Evolutionary conservation across 176 grass and related monocot species (phyloP), one percentile per base, ranked within the genome.

Genomic region (Cocos nucifera): DNA sequence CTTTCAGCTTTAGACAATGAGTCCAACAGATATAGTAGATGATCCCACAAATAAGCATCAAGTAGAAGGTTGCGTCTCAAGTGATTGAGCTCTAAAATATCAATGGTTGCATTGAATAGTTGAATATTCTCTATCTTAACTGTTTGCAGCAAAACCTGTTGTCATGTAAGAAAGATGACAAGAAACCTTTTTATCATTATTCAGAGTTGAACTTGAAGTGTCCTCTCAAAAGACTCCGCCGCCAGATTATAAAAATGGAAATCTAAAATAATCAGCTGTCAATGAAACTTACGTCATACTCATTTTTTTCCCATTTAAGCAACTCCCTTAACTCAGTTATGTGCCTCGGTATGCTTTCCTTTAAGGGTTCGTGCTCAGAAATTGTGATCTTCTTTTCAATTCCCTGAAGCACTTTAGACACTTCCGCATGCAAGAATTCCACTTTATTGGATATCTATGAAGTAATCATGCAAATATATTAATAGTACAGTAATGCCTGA

Each of bases 1-100:
- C 18, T 54, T 62, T 74, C 65, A 53, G 57, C 66, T 56, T 79
- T 86, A 65, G 77, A 51, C 71, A 88, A 57, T 62, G 65, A 90
- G 65, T 77, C 75, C 17, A 96, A 70, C 51, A 69, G 64, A 25
- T 69, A 75, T 60, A 96, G 72, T 61, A 64, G 77, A 18, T 69
- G 71, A 48, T 90, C 86, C 91, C 91, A 96, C 57, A 66, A 72
- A 69, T 85, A 79, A 71, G 80, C 74, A 77, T 96, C 83, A 62
- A 87, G 35, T 50, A 96, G 62, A 24, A 96, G 80, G 77, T 68
- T 68, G 58, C 72, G 86, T 74, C 76, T 90, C 66, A 90, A 73
- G 30, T 72, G 77, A 21, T 96, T 96, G 50, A 96, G 78, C 57
- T 96, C 83, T 77, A 90, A 72, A 68, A 89, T 78, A 79, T 87